Percentiles rank a stretch among this genome's conserved stretches.
These are phyloP conservation scores for Gossypium gossypioides DNA, from an alignment of 441 rosid genomes.

Conservation along the genomic window DNA sequence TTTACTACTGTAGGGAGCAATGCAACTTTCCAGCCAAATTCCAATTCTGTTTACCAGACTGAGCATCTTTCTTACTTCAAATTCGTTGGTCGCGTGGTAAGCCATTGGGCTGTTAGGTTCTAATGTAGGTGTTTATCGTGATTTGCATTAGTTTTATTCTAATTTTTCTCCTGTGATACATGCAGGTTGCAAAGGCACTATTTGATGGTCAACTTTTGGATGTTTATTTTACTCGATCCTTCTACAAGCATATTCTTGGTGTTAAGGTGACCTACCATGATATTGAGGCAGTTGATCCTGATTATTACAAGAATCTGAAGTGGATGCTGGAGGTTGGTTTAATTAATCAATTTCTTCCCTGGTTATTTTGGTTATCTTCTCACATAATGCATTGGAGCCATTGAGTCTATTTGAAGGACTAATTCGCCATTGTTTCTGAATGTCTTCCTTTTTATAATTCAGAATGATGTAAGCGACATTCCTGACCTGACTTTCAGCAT, in stretches of 20 bases:
- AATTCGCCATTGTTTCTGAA: background rate
- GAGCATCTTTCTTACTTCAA: constrained; percentile 97
- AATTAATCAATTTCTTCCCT: constrained; percentile 4
- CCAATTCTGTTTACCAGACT: constrained; percentile 93
- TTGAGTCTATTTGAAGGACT: background rate
- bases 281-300: constrained; percentile 99
- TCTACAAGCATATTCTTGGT: constrained; percentile 91
- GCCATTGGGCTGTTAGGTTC: constrained; percentile 11
- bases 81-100: constrained; percentile 95
- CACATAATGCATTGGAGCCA: background rate
- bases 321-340: constrained; percentile 92
- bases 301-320: constrained; percentile 92
- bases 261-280: constrained; percentile 97
- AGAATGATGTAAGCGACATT: constrained; percentile 85
- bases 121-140: background rate
- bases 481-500: constrained; percentile 94
- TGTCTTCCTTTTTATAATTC: constrained; percentile 17
- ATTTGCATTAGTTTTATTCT: background rate
- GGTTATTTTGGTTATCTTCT: background rate
- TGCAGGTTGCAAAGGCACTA: constrained; percentile 90
- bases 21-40: constrained; percentile 94
- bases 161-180: constrained; percentile 17
- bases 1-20: constrained; percentile 94
- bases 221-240: constrained; percentile 94
- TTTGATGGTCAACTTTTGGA: constrained; percentile 98